A percentile compares a stretch with the other conserved stretches of the same genome.
Evolutionary conservation across 768 basidiomycete genomes (phyloP).

Genomic region (Vararia minispora): DNA sequence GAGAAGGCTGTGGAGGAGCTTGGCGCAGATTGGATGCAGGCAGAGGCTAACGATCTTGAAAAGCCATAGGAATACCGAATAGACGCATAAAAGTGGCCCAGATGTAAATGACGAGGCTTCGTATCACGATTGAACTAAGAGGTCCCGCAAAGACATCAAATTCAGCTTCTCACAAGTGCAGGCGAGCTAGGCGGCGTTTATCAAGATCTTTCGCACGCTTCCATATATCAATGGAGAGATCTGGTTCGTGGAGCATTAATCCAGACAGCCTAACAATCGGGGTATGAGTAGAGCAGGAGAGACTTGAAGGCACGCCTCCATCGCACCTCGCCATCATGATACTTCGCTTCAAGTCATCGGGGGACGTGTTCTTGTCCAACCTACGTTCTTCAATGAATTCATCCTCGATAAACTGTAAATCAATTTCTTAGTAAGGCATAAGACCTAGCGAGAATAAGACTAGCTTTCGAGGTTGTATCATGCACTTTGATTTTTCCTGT

Average conservation of each 20-base stretch:
- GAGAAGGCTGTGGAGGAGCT: constrained; percentile 48
- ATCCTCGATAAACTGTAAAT: constrained; percentile 55
- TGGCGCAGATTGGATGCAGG: constrained; percentile 58
- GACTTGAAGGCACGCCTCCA: not conserved
- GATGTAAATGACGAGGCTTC: not conserved
- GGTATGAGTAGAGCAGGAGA: constrained; percentile 3
- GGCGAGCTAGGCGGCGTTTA: constrained; percentile 25
- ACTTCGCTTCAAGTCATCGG: constrained; percentile 54
- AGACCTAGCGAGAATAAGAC: constrained; percentile 5
- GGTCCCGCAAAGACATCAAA: too few relatives aligned
- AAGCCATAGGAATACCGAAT: constrained; percentile 12
- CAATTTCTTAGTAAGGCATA: not conserved
- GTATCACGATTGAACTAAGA: not conserved
- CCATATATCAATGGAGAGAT: constrained; percentile 53
- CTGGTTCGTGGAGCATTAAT: constrained; percentile 43
- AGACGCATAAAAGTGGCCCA: not conserved
- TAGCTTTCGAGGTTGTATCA: constrained; percentile 49
- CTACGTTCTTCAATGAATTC: constrained; percentile 50
- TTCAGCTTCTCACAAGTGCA: not conserved
- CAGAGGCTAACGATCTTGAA: constrained; percentile 36
- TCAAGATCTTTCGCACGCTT: constrained; percentile 54
- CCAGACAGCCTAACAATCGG: constrained; percentile 41
- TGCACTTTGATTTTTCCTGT: constrained; percentile 41
- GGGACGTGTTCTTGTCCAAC: constrained; percentile 26
- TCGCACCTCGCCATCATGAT: constrained; percentile 64